Evolutionary conservation across 1,284 basidiomycete species (phyloP).

Genomic region (Farysia itapuensis): DNA sequence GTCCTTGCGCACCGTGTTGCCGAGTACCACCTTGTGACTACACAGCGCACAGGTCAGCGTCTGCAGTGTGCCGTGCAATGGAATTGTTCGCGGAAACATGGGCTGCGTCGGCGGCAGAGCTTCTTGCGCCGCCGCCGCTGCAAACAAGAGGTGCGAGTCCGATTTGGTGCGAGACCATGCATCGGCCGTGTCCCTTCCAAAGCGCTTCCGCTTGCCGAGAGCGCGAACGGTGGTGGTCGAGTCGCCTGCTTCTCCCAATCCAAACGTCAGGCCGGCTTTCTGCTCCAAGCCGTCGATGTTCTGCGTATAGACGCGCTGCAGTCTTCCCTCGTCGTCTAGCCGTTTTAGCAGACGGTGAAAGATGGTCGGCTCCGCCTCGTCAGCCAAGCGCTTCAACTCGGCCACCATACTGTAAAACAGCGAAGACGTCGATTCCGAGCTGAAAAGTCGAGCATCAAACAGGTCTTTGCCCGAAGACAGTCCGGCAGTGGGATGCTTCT

Average conservation of each 20-base stretch:
- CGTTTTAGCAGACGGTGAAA: constrained; percentile 87
- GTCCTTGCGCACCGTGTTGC: constrained; percentile 21
- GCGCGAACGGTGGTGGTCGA: constrained; percentile 35
- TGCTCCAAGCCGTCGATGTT: constrained; percentile 93
- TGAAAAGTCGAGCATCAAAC: constrained; percentile 86
- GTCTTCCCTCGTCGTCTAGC: constrained; percentile 78
- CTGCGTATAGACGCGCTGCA: constrained; percentile 88
- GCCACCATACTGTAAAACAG: constrained; percentile 90
- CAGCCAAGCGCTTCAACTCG: constrained; percentile 79
- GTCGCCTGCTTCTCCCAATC: constrained; percentile 44
- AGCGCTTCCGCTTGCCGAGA: constrained; percentile 43
- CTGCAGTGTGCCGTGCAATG: constrained; percentile 83
- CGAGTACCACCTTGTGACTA: constrained; percentile 63
- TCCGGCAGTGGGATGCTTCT: constrained; percentile 73
- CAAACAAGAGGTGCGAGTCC: constrained; percentile 47
- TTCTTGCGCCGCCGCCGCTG: constrained; percentile 1
- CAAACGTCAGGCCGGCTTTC: constrained; percentile 69
- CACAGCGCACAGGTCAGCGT: constrained; percentile 80
- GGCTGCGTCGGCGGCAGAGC: constrained; percentile 11
- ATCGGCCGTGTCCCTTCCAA: constrained; percentile 1
- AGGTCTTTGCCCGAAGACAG: constrained; percentile 79
- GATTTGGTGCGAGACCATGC: constrained; percentile 36
- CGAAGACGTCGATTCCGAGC: constrained; percentile 73
- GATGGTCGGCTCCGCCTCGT: constrained; percentile 75
- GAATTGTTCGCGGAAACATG: constrained; percentile 73